Percentiles rank a stretch among this genome's conserved stretches.
phyloP scores from a whole-genome alignment of 2,329 filamentous ascomycete species.

The Colletotrichum tanaceti region DNA sequence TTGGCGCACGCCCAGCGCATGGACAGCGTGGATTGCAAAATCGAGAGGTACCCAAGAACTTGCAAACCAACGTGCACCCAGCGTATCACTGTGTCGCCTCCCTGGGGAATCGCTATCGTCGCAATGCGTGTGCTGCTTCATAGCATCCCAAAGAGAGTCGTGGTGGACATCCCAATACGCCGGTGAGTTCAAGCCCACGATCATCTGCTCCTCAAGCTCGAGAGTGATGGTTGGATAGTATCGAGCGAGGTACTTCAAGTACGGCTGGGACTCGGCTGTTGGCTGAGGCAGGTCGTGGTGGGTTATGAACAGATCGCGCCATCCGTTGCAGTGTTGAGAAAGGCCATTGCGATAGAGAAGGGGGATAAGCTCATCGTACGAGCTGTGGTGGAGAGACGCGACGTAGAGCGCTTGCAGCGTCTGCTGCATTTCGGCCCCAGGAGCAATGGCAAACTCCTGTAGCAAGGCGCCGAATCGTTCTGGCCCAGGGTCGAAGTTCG shows the following conservation, averaged over 20 bases:
- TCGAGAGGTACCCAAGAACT: constrained; percentile 77
- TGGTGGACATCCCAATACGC: constrained; percentile 22
- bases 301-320: constrained; percentile 58
- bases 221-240: constrained; percentile 59
- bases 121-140: constrained; percentile 55
- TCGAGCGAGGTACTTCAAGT: constrained; percentile 59
- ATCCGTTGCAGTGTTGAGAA: constrained; percentile 57
- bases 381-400: constrained; percentile 53
- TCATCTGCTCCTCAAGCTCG: constrained; percentile 51
- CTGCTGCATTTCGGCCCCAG: constrained; percentile 51
- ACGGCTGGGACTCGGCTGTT: constrained; percentile 56
- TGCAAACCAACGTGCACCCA: constrained; percentile 86
- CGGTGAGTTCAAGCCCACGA: constrained; percentile 31
- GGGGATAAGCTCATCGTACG: constrained; percentile 66
- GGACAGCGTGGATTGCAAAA: constrained; percentile 75
- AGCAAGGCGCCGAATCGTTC: constrained; percentile 58
- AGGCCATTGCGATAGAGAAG: constrained; percentile 61
- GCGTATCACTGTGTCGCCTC: constrained; percentile 71
- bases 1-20: constrained; percentile 75
- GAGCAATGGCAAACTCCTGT: constrained; percentile 55
- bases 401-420: constrained; percentile 60
- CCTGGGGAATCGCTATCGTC: constrained; percentile 53
- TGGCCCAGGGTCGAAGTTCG: constrained; percentile 56
- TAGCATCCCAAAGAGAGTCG: constrained; percentile 47
- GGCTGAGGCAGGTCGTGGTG: constrained; percentile 56